Percentiles rank a stretch among this genome's conserved stretches.
Conservation (phyloP, 495 filamentous ascomycete genomes). For the Aspergillus ellipticus region DNA sequence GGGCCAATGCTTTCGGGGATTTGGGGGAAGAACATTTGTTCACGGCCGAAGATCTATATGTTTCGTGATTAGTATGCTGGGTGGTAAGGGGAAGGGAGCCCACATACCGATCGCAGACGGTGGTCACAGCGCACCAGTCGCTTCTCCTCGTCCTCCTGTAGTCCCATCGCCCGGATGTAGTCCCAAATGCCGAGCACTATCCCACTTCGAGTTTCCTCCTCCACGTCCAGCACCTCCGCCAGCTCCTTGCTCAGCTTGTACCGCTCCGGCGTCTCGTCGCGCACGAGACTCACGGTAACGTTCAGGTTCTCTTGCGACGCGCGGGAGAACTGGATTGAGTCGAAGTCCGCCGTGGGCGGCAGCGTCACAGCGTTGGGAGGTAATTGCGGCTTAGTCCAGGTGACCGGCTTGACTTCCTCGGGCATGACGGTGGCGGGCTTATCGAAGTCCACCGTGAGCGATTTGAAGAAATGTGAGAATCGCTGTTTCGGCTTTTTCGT, state of each 20-base stretch:
- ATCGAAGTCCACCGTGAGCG: slow-evolving; percentile 84
- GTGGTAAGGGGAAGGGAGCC: not conserved
- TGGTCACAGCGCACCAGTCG: slow-evolving; percentile 87
- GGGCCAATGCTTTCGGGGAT: slow-evolving; percentile 68
- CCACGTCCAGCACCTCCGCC: slow-evolving; percentile 80
- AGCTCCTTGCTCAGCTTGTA: slow-evolving; percentile 73
- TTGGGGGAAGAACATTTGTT: slow-evolving; percentile 83
- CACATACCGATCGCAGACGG: slow-evolving; percentile 66
- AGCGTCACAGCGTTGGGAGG: slow-evolving; percentile 46
- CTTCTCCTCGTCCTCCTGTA: slow-evolving; percentile 93
- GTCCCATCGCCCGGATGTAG: slow-evolving; percentile 79
- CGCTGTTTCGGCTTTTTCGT: slow-evolving; percentile 49
- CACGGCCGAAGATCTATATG: slow-evolving; percentile 68
- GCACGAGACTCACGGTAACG: slow-evolving; percentile 79
- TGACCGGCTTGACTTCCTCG: slow-evolving; percentile 58
- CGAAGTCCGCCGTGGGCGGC: slow-evolving; percentile 68
- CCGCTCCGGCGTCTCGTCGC: slow-evolving; percentile 82
- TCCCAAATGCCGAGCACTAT: slow-evolving; percentile 91
- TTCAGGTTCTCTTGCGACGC: slow-evolving; percentile 90
- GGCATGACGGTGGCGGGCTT: slow-evolving; percentile 43
- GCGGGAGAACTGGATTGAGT: slow-evolving; percentile 85
- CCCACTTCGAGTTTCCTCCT: slow-evolving; percentile 80
- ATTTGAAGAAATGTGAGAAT: slow-evolving; percentile 95
- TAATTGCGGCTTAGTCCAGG: slow-evolving; percentile 69
- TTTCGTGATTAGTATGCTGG: slow-evolving; percentile 9